Evolutionary conservation across 495 filamentous ascomycete species (phyloP).

Genomic region (Penicillium subrubescens): DNA sequence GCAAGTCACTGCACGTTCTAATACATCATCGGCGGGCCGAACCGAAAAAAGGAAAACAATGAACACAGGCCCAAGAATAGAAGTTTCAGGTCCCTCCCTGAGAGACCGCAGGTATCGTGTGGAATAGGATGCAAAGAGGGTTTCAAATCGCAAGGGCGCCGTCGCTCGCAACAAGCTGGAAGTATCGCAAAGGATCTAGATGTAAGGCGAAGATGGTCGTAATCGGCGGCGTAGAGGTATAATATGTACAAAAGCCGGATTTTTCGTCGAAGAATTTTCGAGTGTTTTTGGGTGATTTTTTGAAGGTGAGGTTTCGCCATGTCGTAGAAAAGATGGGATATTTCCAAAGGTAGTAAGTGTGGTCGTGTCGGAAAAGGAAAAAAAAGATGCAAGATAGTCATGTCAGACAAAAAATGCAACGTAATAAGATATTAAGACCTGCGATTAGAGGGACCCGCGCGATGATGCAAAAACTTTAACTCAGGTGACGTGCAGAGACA

Average conservation of each 20-base stretch:
- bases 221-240: constrained; percentile 33
- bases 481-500: constrained; percentile 37
- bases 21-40: constrained; percentile 47
- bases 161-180: constrained; percentile 51
- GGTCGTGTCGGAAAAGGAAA: constrained; percentile 32
- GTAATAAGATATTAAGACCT: constrained; percentile 40
- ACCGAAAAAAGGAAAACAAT: constrained; percentile 26
- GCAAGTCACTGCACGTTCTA: constrained; percentile 49
- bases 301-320: constrained; percentile 15
- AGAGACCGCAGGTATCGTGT: constrained; percentile 48
- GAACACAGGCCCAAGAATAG: constrained; percentile 27
- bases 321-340: constrained; percentile 30
- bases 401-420: constrained; percentile 35
- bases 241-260: constrained; percentile 46
- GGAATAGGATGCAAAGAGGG: constrained; percentile 24
- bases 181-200: constrained; percentile 46
- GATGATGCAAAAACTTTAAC: constrained; percentile 44
- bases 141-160: constrained; percentile 49
- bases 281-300: constrained; percentile 29
- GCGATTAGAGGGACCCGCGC: constrained; percentile 40
- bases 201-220: constrained; percentile 40
- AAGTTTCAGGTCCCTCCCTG: constrained; percentile 43
- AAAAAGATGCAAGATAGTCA: constrained; percentile 31
- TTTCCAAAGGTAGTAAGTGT: constrained; percentile 20
- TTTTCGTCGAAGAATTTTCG: constrained; percentile 32